These are phyloP conservation scores for Cichorium intybus DNA, from an alignment of 140 eudicot genomes.

Conservation along the genomic window DNA sequence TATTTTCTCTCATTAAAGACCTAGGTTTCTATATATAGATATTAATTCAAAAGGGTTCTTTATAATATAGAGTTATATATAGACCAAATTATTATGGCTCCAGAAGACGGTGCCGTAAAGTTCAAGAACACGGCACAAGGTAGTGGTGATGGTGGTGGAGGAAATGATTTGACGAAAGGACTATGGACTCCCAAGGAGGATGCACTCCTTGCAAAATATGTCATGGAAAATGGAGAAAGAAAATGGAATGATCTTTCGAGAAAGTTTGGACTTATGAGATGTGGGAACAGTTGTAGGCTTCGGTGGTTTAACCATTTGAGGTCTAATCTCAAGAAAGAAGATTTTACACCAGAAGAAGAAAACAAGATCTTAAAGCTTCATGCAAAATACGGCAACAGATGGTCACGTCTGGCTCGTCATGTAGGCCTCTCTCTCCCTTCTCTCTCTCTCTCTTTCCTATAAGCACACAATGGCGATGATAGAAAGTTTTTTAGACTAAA, in stretches of 20 bases:
- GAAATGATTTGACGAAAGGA: neutral
- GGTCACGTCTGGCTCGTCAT: neutral
- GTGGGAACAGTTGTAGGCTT: conserved; percentile 2
- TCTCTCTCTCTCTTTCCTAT: neutral
- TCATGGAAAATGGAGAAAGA: neutral
- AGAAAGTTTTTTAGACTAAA: neutral
- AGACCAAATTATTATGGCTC: too few species aligned
- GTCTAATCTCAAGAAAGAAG: neutral
- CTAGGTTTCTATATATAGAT: too few species aligned
- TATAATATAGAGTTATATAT: too few species aligned
- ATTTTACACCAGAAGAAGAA: conserved; percentile 2
- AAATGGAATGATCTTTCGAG: neutral
- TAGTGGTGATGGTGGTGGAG: neutral
- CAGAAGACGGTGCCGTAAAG: too few species aligned
- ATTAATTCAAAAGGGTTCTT: too few species aligned
- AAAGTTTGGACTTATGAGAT: neutral
- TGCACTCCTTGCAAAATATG: neutral
- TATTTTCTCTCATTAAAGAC: too few species aligned
- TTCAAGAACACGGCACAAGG: neutral
- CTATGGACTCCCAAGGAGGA: conserved; percentile 2
- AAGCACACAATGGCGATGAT: neutral
- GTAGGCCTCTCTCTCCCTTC: neutral
- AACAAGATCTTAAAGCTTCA: neutral
- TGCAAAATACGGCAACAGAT: neutral
- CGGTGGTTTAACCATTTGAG: conserved; percentile 5